A percentile compares a stretch with the other conserved stretches of the same genome.
Conservation (phyloP, 352 stramenopile species). For the Elongisporangium undulatum region DNA sequence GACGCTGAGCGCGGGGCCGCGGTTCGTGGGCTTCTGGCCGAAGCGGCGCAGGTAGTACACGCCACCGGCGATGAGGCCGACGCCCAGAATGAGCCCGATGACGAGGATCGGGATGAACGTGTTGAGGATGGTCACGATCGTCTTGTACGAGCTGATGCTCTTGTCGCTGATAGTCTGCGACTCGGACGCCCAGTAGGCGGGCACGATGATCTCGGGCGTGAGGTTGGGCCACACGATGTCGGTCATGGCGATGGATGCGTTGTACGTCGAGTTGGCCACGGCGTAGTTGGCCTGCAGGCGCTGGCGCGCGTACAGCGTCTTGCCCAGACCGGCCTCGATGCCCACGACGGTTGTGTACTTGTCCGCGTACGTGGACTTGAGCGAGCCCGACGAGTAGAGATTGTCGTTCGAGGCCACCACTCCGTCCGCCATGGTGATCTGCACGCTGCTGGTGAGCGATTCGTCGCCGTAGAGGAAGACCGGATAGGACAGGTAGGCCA, state of each 20-base stretch:
- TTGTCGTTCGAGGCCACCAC: conserved; percentile 23
- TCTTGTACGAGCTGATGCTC: conserved; percentile 46
- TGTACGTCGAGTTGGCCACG: conserved; percentile 31
- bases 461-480: conserved; percentile 61
- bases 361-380: conserved; percentile 36
- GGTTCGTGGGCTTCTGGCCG: conserved; percentile 16
- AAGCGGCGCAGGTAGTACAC: conserved; percentile 39
- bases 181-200: conserved; percentile 60
- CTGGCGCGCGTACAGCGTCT: conserved; percentile 68
- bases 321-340: conserved; percentile 61
- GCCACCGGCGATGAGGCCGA: conserved; percentile 28
- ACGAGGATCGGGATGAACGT: conserved; percentile 59
- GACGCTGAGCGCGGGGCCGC: conserved; percentile 18
- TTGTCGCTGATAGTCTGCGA: conserved; percentile 29
- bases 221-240: conserved; percentile 57
- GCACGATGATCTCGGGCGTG: conserved; percentile 49
- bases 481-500: conserved; percentile 67
- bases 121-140: conserved; percentile 30
- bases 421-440: conserved; percentile 58
- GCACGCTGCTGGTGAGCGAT: conserved; percentile 32
- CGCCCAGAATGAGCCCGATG: conserved; percentile 41
- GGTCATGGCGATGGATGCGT: conserved; percentile 41
- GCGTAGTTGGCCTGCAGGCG: conserved; percentile 56
- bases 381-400: conserved; percentile 44
- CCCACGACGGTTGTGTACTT: conserved; percentile 61